These are phyloP conservation scores for Chrysanthemum seticuspe DNA, from an alignment of 129 eudicot genomes.

Conservation along the genomic window DNA sequence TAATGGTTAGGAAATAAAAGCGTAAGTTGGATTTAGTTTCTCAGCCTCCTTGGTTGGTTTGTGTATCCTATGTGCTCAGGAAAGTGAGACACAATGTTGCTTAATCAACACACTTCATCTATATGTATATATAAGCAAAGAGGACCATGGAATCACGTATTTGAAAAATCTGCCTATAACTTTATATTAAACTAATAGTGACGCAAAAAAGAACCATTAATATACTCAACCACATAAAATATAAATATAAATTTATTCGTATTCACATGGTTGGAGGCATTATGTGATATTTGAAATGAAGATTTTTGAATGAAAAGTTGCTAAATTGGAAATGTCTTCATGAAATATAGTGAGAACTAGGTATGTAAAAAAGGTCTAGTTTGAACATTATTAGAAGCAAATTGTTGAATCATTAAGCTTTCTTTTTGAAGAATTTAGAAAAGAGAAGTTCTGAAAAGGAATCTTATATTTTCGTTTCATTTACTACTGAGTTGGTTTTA, in stretches of 20 bases:
- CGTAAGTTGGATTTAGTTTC: background rate
- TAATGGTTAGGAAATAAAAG: background rate
- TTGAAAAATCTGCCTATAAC: background rate
- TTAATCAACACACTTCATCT: slow-evolving; percentile 15
- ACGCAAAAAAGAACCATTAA: slow-evolving; percentile 20
- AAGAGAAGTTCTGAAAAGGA: too few species aligned
- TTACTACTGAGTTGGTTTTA: too few species aligned
- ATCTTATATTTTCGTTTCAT: too few species aligned
- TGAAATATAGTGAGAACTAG: too few species aligned
- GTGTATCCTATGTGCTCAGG: slow-evolving; percentile 23
- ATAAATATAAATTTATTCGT: background rate
- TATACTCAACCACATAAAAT: slow-evolving; percentile 13
- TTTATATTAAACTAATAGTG: slow-evolving; percentile 15
- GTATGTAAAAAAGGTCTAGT: too few species aligned
- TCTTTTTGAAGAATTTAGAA: too few species aligned
- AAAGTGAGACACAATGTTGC: slow-evolving; percentile 33
- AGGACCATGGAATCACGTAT: background rate
- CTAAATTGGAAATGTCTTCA: too few species aligned
- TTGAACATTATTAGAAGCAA: too few species aligned
- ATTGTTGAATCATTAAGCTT: too few species aligned
- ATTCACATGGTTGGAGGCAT: too few species aligned
- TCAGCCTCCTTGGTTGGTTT: slow-evolving; percentile 5
- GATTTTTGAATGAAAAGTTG: too few species aligned
- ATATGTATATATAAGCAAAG: background rate
- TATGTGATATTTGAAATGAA: too few species aligned